Evolutionary conservation across 1,284 basidiomycete genomes (phyloP).

Genomic region (Ustilago shanxiensis): DNA sequence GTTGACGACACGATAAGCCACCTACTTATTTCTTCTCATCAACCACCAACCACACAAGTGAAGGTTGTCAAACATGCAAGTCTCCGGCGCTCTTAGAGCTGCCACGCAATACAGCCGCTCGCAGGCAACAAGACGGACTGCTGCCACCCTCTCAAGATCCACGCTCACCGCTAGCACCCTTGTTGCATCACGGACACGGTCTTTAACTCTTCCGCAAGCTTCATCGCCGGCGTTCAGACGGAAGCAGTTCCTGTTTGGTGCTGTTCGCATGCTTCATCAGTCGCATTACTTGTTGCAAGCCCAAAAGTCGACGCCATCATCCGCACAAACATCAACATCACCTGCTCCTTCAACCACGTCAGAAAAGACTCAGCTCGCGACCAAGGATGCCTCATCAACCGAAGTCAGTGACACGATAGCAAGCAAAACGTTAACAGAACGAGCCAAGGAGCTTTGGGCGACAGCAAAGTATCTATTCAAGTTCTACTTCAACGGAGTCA

Average conservation of each 20-base stretch:
- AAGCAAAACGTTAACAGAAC: conserved; percentile 34
- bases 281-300: conserved; percentile 21
- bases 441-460: conserved; percentile 56
- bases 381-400: conserved; percentile 11
- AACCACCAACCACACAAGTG: background rate
- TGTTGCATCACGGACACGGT: conserved; percentile 1
- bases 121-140: conserved; percentile 13
- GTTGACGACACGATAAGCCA: too few species aligned
- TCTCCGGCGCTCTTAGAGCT: conserved; percentile 27
- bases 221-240: conserved; percentile 7
- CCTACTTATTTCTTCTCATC: background rate
- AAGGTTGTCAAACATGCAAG: conserved; percentile 24
- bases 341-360: conserved; percentile 4
- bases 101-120: conserved; percentile 26
- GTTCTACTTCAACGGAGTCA: conserved; percentile 68
- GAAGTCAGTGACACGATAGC: conserved; percentile 16
- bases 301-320: conserved; percentile 21
- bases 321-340: conserved; percentile 5
- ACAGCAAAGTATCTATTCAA: conserved; percentile 67
- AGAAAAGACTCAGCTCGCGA: conserved; percentile 17
- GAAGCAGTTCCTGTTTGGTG: conserved; percentile 22
- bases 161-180: background rate
- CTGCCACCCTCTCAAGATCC: conserved; percentile 1
- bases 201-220: background rate
- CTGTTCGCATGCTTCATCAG: conserved; percentile 32